Conservation (phyloP, 2,329 filamentous ascomycete species). For the Fusarium multiceps region DNA sequence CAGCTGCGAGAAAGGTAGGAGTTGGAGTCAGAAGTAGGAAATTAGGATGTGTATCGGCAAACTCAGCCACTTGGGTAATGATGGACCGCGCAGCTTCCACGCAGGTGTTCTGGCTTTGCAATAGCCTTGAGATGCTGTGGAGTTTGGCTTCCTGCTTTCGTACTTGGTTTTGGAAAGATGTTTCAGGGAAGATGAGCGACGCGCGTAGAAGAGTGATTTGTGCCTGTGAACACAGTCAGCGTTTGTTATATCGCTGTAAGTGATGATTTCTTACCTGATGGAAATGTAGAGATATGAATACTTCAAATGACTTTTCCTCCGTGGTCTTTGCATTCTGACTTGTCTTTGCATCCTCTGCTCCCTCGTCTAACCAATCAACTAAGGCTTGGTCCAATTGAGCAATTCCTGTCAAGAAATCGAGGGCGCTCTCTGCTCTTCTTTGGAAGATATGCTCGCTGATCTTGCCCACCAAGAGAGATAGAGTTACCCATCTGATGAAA, state of each 20-base stretch:
- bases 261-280: constrained; percentile 6
- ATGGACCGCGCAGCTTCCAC: constrained; percentile 39
- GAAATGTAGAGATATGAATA: constrained; percentile 36
- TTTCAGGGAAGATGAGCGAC: constrained; percentile 36
- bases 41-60: constrained; percentile 30
- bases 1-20: constrained; percentile 28
- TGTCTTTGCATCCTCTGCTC: constrained; percentile 18
- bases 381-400: constrained; percentile 31
- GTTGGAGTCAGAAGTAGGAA: constrained; percentile 33
- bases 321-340: constrained; percentile 8
- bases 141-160: constrained; percentile 33
- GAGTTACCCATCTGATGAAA: constrained; percentile 34
- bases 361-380: constrained; percentile 31
- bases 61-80: constrained; percentile 34
- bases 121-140: constrained; percentile 12
- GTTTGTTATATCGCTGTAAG: accelerated
- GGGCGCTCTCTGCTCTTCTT: constrained; percentile 21
- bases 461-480: constrained; percentile 29
- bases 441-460: constrained; percentile 40
- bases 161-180: constrained; percentile 28
- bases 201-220: constrained; percentile 37
- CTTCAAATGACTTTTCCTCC: constrained; percentile 19
- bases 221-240: not conserved
- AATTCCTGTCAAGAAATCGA: constrained; percentile 27
- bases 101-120: constrained; percentile 37